Conservation (phyloP, 352 stramenopile genomes). For the Phytophthora colocasiae region DNA sequence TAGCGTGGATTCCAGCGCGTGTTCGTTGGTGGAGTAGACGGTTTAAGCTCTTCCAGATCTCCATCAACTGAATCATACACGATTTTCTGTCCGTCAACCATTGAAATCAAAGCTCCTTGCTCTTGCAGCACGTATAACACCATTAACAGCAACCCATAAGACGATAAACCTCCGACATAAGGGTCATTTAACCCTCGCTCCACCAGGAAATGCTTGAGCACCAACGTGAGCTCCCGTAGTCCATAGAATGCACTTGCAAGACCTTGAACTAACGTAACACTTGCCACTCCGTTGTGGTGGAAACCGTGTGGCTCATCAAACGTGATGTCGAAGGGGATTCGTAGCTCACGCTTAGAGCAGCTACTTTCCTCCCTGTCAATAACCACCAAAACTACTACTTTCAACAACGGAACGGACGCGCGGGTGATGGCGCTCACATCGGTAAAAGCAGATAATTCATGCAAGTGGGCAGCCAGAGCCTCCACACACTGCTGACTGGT, state of each 20-base stretch:
- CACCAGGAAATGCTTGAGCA: slow-evolving; percentile 92
- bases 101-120: slow-evolving; percentile 56
- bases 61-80: slow-evolving; percentile 16
- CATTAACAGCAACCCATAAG: slow-evolving; percentile 89
- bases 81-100: slow-evolving; percentile 23
- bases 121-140: slow-evolving; percentile 72
- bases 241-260: slow-evolving; percentile 78
- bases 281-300: slow-evolving; percentile 79
- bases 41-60: slow-evolving; percentile 32
- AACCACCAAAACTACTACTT: slow-evolving; percentile 64
- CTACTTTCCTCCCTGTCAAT: slow-evolving; percentile 13
- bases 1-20: slow-evolving; percentile 39
- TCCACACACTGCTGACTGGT: slow-evolving; percentile 68
- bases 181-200: slow-evolving; percentile 89
- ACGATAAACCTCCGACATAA: slow-evolving; percentile 91
- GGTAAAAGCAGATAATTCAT: slow-evolving; percentile 36
- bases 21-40: slow-evolving; percentile 5
- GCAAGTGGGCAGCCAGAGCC: slow-evolving; percentile 37
- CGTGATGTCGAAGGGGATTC: slow-evolving; percentile 85
- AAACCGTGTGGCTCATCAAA: slow-evolving; percentile 73
- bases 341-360: slow-evolving; percentile 15
- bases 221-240: slow-evolving; percentile 82
- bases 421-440: slow-evolving; percentile 79
- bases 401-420: slow-evolving; percentile 79
- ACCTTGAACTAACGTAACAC: slow-evolving; percentile 70